A percentile compares a stretch with the other conserved stretches of the same genome.
These are phyloP conservation scores for Diaporthe citrichinensis DNA, from an alignment of 2,329 filamentous ascomycete genomes.

Conservation along the genomic window DNA sequence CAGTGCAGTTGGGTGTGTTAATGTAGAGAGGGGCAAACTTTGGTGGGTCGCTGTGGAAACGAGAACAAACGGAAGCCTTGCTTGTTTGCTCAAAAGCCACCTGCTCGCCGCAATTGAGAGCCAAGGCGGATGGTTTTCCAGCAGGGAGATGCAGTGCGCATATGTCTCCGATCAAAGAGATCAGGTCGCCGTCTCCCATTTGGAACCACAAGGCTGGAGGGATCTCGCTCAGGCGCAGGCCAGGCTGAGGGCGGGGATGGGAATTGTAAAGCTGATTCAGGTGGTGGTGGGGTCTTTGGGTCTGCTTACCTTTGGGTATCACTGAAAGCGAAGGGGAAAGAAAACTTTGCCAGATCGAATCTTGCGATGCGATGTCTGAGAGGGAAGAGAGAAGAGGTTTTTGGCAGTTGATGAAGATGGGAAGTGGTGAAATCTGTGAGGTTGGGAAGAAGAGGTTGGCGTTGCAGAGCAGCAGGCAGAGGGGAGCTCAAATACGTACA, in stretches of 20 bases:
- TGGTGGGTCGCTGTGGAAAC: slow-evolving; percentile 32
- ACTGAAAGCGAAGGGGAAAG: slow-evolving; percentile 41
- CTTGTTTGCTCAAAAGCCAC: not conserved
- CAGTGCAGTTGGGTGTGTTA: not conserved
- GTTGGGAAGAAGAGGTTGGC: slow-evolving; percentile 25
- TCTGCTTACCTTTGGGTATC: slow-evolving; percentile 43
- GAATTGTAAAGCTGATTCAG: slow-evolving; percentile 24
- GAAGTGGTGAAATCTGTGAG: slow-evolving; percentile 27
- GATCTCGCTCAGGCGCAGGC: not conserved
- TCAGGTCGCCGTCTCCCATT: not conserved
- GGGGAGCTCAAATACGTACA: slow-evolving; percentile 41
- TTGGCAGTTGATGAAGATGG: slow-evolving; percentile 22
- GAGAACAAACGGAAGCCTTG: slow-evolving; percentile 34
- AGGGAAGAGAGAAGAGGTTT: slow-evolving; percentile 22
- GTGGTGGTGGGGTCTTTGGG: not conserved
- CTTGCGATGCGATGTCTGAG: slow-evolving; percentile 37
- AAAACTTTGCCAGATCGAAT: slow-evolving; percentile 34
- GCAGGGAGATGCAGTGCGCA: not conserved
- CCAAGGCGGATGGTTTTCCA: not conserved
- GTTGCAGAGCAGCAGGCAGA: slow-evolving; percentile 35
- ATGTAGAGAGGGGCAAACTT: not conserved
- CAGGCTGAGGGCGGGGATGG: slow-evolving; percentile 26
- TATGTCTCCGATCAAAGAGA: not conserved
- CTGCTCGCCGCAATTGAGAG: too few relatives aligned
- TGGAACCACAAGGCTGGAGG: not conserved